phyloP scores from a whole-genome alignment of 768 basidiomycete species.

The Pisolithus orientalis region DNA sequence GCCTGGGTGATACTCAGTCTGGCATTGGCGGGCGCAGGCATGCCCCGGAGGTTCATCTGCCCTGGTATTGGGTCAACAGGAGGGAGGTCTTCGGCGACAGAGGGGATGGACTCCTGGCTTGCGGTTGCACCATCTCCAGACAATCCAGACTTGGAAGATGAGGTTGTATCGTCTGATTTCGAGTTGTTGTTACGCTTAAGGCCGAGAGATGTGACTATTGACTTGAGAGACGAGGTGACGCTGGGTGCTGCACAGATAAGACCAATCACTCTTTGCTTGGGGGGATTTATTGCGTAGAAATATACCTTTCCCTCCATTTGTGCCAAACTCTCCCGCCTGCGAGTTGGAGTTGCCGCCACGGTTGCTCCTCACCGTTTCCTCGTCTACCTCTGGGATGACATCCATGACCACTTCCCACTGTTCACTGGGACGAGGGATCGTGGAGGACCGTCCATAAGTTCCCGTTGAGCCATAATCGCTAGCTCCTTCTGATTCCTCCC shows the following conservation, averaged over 20 bases:
- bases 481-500: slow-evolving; percentile 25
- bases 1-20: slow-evolving; percentile 53
- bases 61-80: slow-evolving; percentile 51
- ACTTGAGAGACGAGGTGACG: slow-evolving; percentile 67
- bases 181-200: slow-evolving; percentile 43
- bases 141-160: slow-evolving; percentile 27
- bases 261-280: neutral
- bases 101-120: slow-evolving; percentile 18
- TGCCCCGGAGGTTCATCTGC: slow-evolving; percentile 48
- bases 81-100: slow-evolving; percentile 9
- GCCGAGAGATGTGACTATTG: slow-evolving; percentile 70
- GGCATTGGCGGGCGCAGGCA: slow-evolving; percentile 54
- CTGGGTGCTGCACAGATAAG: slow-evolving; percentile 39
- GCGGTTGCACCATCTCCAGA: slow-evolving; percentile 15
- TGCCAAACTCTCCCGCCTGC: slow-evolving; percentile 66
- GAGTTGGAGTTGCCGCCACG: slow-evolving; percentile 36
- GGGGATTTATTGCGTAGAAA: slow-evolving; percentile 4
- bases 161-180: slow-evolving; percentile 9
- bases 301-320: slow-evolving; percentile 57
- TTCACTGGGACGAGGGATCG: slow-evolving; percentile 58
- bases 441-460: slow-evolving; percentile 7
- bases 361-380: slow-evolving; percentile 36
- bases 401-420: slow-evolving; percentile 90
- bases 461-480: slow-evolving; percentile 9
- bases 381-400: slow-evolving; percentile 63